Evolutionary conservation across 2,329 filamentous ascomycete genomes (phyloP), one percentile per base, ranked within the genome.

Genomic region (Aspergillus clavatus): DNA sequence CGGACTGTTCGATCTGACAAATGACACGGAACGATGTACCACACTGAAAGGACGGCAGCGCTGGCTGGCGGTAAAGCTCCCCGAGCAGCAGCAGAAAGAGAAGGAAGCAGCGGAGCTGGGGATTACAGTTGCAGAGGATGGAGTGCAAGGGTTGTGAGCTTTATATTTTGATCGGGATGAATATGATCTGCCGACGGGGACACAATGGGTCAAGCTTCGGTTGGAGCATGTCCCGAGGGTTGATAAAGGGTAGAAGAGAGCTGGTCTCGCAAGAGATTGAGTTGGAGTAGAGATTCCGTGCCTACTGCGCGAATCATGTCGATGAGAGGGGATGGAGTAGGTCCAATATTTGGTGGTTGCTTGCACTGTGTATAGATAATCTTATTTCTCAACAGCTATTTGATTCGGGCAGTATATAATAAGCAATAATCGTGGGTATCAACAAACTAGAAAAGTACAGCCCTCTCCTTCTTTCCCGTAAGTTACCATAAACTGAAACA

Each of bases 121-220:
- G 14, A 33, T 33, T 18, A 2, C 29, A 4, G 29, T 2, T 3
- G 14, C 29, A 28, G 26, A 40, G 7, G 27, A 35, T 19, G 19
- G 24, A 2, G 18, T 18, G 11, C 12, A 31, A n/a, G 37, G 36
- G 5, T 12, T 21, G n/a, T 40, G 42, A 36, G 33, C 18, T 18
- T 14, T 45, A 10, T 45, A 40, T 27, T 45, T 45, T 8, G 42
- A 45, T 24, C 37, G 42, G 7, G 29, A 40, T 4, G 42, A 29
- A n/a, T 31, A 40, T 28, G 26, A 16, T 5, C 21, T 45, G 14
- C 42, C 37, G 1, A 36, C 27, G 19, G 26, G 42, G n/a, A 29
- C 36, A n/a, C 33, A 40, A n/a, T 23, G 6, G 27, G 18, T 45
- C 7, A 33, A 22, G 21, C 38, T 45, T 31, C 37, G 19, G 5